These are phyloP conservation scores for Amphicarpaea edgeworthii DNA, from an alignment of 306 rosid species.

Conservation along the genomic window DNA sequence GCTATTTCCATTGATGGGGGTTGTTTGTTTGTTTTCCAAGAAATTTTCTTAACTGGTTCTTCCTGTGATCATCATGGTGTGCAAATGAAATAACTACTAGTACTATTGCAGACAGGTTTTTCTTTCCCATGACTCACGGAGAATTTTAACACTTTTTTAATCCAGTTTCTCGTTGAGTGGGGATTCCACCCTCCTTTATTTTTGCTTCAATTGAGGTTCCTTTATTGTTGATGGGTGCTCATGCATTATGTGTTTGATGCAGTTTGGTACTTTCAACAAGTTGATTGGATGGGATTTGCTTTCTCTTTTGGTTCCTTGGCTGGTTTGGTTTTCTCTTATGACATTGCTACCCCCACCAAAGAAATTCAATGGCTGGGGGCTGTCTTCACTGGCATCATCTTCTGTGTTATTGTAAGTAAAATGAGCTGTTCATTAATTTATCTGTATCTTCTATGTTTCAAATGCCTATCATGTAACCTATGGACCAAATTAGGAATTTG, in stretches of 20 bases:
- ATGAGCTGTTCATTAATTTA: conserved; percentile 29
- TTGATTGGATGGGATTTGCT: conserved; percentile 56
- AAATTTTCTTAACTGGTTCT: conserved; percentile 29
- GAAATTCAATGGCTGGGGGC: conserved; percentile 71
- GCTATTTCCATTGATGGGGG: background rate
- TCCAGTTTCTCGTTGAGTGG: conserved; percentile 3
- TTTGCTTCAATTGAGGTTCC: background rate
- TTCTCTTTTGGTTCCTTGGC: conserved; percentile 42
- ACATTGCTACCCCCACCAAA: conserved; percentile 51
- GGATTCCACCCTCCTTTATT: conserved; percentile 31
- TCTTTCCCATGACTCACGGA: background rate
- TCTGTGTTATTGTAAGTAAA: conserved; percentile 75
- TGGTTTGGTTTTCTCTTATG: conserved; percentile 50
- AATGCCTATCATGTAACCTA: conserved; percentile 10
- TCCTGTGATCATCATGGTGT: background rate
- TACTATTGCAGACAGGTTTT: conserved; percentile 11
- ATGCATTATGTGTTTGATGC: conserved; percentile 40
- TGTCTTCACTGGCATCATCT: conserved; percentile 64
- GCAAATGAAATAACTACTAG: conserved; percentile 1
- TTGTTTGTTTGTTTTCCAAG: conserved; percentile 44
- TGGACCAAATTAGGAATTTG: conserved; percentile 19
- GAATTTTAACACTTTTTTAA: background rate
- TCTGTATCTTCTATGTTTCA: conserved; percentile 21
- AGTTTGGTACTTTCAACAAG: conserved; percentile 43
- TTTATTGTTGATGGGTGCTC: background rate